Conservation (phyloP, 2,329 filamentous ascomycete species). For the Epichloe brachyelytri region DNA sequence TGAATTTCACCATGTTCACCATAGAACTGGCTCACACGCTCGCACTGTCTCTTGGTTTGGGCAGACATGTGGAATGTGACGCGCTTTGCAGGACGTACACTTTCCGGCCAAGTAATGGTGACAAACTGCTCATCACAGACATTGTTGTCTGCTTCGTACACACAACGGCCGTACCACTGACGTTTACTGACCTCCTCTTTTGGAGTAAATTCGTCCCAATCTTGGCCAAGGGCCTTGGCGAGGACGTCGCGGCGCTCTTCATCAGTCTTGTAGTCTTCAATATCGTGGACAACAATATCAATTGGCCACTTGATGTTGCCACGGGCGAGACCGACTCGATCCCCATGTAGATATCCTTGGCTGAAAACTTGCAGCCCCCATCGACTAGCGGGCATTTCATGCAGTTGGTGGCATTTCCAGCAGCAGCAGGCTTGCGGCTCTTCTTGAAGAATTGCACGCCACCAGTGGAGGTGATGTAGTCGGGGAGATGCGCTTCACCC, state of each 20-base stretch:
- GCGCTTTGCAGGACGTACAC: slow-evolving; percentile 57
- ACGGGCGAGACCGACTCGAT: slow-evolving; percentile 44
- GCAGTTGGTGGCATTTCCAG: slow-evolving; percentile 75
- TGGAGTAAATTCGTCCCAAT: slow-evolving; percentile 39
- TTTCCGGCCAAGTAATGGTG: slow-evolving; percentile 73
- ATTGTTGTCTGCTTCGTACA: slow-evolving; percentile 85
- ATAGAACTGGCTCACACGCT: slow-evolving; percentile 75
- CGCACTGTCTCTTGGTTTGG: slow-evolving; percentile 74
- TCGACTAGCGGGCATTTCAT: slow-evolving; percentile 58
- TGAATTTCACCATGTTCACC: slow-evolving; percentile 76
- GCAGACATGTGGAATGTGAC: slow-evolving; percentile 92
- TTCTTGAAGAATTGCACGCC: slow-evolving; percentile 66
- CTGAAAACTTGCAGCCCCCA: slow-evolving; percentile 68
- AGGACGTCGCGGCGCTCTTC: slow-evolving; percentile 27
- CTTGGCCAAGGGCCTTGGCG: slow-evolving; percentile 32
- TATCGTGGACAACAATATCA: slow-evolving; percentile 80
- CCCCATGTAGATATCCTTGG: slow-evolving; percentile 67
- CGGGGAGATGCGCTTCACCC: slow-evolving; percentile 55
- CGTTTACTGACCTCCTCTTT: slow-evolving; percentile 33
- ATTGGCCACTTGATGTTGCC: slow-evolving; percentile 71
- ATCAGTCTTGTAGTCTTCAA: slow-evolving; percentile 57
- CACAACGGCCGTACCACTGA: slow-evolving; percentile 87
- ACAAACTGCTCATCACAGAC: slow-evolving; percentile 90
- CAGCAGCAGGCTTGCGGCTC: slow-evolving; percentile 60
- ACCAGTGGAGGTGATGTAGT: slow-evolving; percentile 62